Conservation (phyloP, 2,329 filamentous ascomycete species). For the Golovinomyces cichoracearum region DNA sequence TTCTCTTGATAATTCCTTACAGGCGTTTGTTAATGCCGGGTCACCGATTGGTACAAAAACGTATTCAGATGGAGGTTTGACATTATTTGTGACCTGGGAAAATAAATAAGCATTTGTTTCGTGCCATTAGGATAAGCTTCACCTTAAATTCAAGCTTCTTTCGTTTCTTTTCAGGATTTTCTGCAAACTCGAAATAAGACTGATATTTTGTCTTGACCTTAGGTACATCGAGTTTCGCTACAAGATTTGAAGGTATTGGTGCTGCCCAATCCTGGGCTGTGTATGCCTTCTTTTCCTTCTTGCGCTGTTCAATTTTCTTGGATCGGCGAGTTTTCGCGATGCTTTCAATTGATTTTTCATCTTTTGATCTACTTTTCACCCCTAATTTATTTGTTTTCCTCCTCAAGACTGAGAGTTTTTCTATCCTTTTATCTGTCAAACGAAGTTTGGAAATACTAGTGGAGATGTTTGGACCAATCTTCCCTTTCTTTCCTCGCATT, state of each 20-base stretch:
- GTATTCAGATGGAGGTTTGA: conserved; percentile 31
- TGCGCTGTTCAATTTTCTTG: conserved; percentile 11
- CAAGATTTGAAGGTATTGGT: conserved; percentile 12
- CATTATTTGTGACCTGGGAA: conserved; percentile 25
- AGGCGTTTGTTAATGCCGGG: conserved; percentile 30
- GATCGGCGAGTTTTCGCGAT: conserved; percentile 7
- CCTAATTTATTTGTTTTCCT: background rate
- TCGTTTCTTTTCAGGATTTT: conserved; percentile 34
- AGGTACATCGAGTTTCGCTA: conserved; percentile 13
- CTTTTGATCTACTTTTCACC: background rate
- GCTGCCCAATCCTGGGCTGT: conserved; percentile 11
- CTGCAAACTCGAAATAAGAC: conserved; percentile 36
- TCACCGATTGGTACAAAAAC: conserved; percentile 37
- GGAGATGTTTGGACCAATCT: background rate
- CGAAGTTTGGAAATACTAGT: background rate
- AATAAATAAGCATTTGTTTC: background rate
- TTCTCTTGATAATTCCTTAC: conserved; percentile 39
- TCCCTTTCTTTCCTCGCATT: background rate
- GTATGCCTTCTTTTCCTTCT: conserved; percentile 9
- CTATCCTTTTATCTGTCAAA: background rate
- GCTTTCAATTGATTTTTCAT: background rate
- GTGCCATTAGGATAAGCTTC: conserved; percentile 8
- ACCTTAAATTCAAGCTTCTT: conserved; percentile 38
- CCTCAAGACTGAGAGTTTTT: background rate
- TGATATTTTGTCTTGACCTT: conserved; percentile 26